phyloP scores from a whole-genome alignment of 352 stramenopile genomes.

The Globisporangium emineosum region DNA sequence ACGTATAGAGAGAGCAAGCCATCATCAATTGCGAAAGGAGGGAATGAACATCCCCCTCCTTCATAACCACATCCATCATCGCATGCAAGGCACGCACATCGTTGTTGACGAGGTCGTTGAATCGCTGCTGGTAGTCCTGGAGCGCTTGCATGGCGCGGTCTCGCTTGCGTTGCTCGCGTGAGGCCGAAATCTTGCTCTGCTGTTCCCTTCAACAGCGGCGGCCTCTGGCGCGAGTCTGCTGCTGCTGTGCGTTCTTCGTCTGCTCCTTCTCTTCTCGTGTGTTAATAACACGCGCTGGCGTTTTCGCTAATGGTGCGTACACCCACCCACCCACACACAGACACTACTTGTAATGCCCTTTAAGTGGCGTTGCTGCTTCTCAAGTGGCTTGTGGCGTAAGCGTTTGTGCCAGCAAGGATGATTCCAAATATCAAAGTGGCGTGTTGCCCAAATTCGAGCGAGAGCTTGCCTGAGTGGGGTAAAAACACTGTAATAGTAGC shows the following conservation, averaged over 20 bases:
- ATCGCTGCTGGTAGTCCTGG: slow-evolving; percentile 74
- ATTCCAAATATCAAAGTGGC: not conserved
- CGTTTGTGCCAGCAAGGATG: not conserved
- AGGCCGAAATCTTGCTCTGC: slow-evolving; percentile 11
- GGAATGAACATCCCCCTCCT: not conserved
- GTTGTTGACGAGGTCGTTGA: slow-evolving; percentile 76
- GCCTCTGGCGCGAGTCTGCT: not conserved
- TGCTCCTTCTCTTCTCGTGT: not conserved
- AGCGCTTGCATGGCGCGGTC: slow-evolving; percentile 66
- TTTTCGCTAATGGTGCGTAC: not conserved
- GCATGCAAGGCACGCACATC: slow-evolving; percentile 35
- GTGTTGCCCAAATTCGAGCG: too few species aligned
- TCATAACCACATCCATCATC: slow-evolving; percentile 7
- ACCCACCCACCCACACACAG: not conserved
- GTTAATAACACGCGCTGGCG: too few species aligned
- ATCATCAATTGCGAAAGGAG: not conserved
- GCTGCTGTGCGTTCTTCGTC: not conserved
- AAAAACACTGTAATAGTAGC: not conserved
- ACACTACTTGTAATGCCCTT: too few species aligned
- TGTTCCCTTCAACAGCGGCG: not conserved
- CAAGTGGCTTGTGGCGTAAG: not conserved
- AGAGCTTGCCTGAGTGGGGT: not conserved
- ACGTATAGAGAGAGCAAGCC: too few species aligned
- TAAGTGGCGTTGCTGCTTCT: too few species aligned
- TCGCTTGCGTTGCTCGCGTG: slow-evolving; percentile 36